Evolutionary conservation across 2,329 filamentous ascomycete genomes (phyloP).

Genomic region (Diaporthe humulicola): DNA sequence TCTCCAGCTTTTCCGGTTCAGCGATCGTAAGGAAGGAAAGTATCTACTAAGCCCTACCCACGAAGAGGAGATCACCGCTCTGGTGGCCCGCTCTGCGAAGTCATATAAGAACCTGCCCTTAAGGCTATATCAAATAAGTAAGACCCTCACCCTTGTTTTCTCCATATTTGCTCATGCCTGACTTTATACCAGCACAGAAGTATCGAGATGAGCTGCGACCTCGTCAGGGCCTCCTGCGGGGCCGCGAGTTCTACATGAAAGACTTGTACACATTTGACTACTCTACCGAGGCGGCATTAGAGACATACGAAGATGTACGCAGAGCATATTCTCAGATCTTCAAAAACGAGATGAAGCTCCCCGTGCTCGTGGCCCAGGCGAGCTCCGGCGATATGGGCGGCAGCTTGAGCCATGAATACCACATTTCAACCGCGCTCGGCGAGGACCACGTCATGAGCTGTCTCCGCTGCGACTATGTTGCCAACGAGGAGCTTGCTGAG

Average conservation of each 20-base stretch:
- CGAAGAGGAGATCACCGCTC: conserved; percentile 92
- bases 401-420: conserved; percentile 93
- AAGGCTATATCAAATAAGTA: conserved; percentile 90
- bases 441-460: conserved; percentile 90
- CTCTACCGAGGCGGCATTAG: conserved; percentile 75
- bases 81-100: conserved; percentile 79
- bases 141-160: conserved; percentile 44
- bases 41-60: conserved; percentile 93
- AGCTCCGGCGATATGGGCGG: conserved; percentile 98
- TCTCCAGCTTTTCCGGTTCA: conserved; percentile 80
- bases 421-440: conserved; percentile 82
- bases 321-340: conserved; percentile 83
- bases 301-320: conserved; percentile 83
- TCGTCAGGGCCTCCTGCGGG: conserved; percentile 86
- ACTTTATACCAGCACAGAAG: conserved; percentile 75
- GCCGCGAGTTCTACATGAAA: conserved; percentile 97
- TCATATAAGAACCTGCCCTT: conserved; percentile 91
- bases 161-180: background rate
- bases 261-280: conserved; percentile 96
- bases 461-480: conserved; percentile 77
- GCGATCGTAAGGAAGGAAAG: conserved; percentile 80
- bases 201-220: conserved; percentile 94
- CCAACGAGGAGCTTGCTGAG: conserved; percentile 87
- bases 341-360: conserved; percentile 80
- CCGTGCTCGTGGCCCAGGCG: conserved; percentile 87